Conservation (phyloP, 176 grass and related monocot genomes). For the Dendrocalamus sinicus region DNA sequence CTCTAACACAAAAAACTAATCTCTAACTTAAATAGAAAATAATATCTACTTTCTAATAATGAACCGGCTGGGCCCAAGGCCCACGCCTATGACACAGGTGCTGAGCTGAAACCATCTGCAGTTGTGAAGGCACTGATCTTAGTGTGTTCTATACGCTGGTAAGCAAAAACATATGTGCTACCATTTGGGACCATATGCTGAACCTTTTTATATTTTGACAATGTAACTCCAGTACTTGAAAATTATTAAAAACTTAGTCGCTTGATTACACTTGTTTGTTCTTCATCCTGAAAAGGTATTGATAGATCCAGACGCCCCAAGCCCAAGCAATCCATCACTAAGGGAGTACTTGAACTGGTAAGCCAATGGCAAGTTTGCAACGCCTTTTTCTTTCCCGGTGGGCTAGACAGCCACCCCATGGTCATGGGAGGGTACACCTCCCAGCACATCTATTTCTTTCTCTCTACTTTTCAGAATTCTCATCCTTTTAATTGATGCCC, state of each 20-base stretch:
- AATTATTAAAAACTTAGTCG: not conserved
- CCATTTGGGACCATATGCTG: not conserved
- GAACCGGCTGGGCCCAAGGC: no score
- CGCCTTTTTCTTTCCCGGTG: not conserved
- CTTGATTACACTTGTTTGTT: slow-evolving; percentile 16
- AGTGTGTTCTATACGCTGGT: slow-evolving; percentile 70
- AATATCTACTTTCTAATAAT: no score
- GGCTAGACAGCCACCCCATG: not conserved
- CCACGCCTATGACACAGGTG: slow-evolving; percentile 20
- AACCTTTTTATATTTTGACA: not conserved
- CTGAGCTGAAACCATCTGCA: slow-evolving; percentile 61
- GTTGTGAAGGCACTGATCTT: slow-evolving; percentile 54
- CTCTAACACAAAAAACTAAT: no score
- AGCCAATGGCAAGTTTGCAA: slow-evolving; percentile 6
- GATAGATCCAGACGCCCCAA: slow-evolving; percentile 77
- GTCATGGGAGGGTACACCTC: not conserved
- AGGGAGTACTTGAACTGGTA: slow-evolving; percentile 77
- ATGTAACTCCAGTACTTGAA: not conserved
- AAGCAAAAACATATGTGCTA: slow-evolving; percentile 17
- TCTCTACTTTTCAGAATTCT: not conserved
- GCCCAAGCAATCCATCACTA: slow-evolving; percentile 66
- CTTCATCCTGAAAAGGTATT: slow-evolving; percentile 49
- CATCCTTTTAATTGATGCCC: not conserved
- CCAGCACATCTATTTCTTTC: not conserved
- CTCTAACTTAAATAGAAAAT: no score